Conservation (phyloP, 73 alveolate genomes). For the Paramecium pentaurelia region DNA sequence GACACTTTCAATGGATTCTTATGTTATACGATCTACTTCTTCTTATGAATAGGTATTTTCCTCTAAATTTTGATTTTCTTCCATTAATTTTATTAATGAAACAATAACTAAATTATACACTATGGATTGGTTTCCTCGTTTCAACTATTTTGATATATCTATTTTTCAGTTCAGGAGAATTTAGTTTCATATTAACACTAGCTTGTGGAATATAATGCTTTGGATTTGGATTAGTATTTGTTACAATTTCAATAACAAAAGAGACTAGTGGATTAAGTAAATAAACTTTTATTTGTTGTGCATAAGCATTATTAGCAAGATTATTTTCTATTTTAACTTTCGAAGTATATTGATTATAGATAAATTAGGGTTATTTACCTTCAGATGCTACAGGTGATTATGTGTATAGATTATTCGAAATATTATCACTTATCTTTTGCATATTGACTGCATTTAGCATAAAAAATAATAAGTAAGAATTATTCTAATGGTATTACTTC, state of each 20-base stretch:
- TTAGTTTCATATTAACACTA: conserved; percentile 53
- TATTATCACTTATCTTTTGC: conserved; percentile 47
- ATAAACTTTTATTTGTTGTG: conserved; percentile 67
- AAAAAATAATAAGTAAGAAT: neutral
- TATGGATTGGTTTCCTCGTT: conserved; percentile 11
- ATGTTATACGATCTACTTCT: conserved; percentile 26
- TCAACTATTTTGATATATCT: conserved; percentile 28
- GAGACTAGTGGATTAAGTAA: conserved; percentile 63
- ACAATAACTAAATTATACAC: neutral
- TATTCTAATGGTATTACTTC: conserved; percentile 62
- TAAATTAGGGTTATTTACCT: conserved; percentile 56
- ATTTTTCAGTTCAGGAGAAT: conserved; percentile 52
- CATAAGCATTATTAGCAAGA: conserved; percentile 50
- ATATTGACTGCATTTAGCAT: neutral
- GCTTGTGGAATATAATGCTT: conserved; percentile 45
- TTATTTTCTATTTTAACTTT: conserved; percentile 56
- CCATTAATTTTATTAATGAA: conserved; percentile 34
- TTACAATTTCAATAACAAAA: neutral
- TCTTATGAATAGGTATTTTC: conserved; percentile 43
- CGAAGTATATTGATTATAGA: neutral
- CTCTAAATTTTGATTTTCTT: conserved; percentile 35
- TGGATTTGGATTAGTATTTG: conserved; percentile 52
- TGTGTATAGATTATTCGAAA: conserved; percentile 60
- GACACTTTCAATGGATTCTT: conserved; percentile 15
- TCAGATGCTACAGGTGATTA: conserved; percentile 62